A percentile compares a stretch with the other conserved stretches of the same genome.
Evolutionary conservation across 148 eudicot genomes (phyloP).

Genomic region (Camellia granthamiana): DNA sequence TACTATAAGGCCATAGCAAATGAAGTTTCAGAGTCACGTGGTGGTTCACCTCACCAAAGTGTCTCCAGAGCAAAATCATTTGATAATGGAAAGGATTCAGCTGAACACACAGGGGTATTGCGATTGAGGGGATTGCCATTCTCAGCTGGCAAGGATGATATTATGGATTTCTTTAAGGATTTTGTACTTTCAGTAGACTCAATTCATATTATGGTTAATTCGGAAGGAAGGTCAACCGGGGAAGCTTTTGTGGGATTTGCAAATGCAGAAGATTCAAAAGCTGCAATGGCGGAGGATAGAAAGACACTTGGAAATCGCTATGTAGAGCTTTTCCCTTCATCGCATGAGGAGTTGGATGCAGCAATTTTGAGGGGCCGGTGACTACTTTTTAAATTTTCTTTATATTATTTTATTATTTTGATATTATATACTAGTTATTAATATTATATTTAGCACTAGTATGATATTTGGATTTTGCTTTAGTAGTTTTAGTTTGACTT

Average conservation of each 20-base stretch:
- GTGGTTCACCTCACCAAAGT: slow-evolving; percentile 64
- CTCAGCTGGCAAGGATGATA: slow-evolving; percentile 41
- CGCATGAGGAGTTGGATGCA: slow-evolving; percentile 74
- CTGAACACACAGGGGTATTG: slow-evolving; percentile 73
- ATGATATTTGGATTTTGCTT: neutral
- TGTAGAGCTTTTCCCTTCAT: slow-evolving; percentile 81
- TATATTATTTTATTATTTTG: neutral
- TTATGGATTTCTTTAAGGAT: slow-evolving; percentile 65
- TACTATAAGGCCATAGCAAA: slow-evolving; percentile 83
- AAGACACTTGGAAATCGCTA: slow-evolving; percentile 83
- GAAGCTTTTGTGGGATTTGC: slow-evolving; percentile 91
- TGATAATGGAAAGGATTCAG: slow-evolving; percentile 60
- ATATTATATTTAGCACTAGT: neutral
- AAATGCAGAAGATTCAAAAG: slow-evolving; percentile 70
- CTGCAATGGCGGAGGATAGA: slow-evolving; percentile 82
- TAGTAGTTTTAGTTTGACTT: slow-evolving; percentile 6
- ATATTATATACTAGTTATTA: neutral
- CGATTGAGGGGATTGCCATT: slow-evolving; percentile 73
- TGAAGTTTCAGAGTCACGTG: slow-evolving; percentile 68
- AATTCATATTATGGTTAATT: slow-evolving; percentile 61
- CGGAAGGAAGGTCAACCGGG: slow-evolving; percentile 76
- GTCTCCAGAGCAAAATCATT: slow-evolving; percentile 51
- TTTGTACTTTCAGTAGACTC: slow-evolving; percentile 53
- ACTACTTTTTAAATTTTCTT: neutral
- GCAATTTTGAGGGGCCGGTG: slow-evolving; percentile 77